Percentiles rank a stretch among this genome's conserved stretches.
These are phyloP conservation scores for Xylariomycetidae sp. DNA, from an alignment of 2,329 filamentous ascomycete species.

Conservation along the genomic window DNA sequence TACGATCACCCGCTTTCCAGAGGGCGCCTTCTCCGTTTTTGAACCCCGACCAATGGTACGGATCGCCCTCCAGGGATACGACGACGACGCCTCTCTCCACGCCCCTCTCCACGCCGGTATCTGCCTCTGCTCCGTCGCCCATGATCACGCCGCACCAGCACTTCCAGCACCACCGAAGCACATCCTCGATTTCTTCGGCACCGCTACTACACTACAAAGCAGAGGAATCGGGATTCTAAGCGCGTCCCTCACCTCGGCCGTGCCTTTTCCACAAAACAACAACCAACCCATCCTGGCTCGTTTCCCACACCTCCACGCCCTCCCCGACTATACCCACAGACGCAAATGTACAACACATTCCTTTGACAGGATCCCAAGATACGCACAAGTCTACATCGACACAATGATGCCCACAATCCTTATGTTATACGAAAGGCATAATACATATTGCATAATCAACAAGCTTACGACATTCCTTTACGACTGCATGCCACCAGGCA, in stretches of 20 bases:
- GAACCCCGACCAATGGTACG: constrained; percentile 36
- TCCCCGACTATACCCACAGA: no score
- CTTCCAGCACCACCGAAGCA: constrained; percentile 31
- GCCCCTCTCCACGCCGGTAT: constrained; percentile 26
- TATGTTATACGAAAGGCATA: constrained; percentile 25
- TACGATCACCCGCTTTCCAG: constrained; percentile 31
- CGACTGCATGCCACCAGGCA: constrained; percentile 31
- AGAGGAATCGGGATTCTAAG: constrained; percentile 27
- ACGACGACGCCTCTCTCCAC: no score
- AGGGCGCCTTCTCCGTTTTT: constrained; percentile 40
- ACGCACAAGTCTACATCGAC: constrained; percentile 28
- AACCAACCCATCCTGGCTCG: no score
- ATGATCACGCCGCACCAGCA: constrained; percentile 28
- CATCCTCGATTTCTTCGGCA: constrained; percentile 28
- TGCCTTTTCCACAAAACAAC: no score
- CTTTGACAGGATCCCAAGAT: constrained; percentile 29
- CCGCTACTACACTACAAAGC: constrained; percentile 27
- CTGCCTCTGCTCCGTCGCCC: constrained; percentile 28
- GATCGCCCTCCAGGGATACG: constrained; percentile 32
- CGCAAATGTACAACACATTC: constrained; percentile 31
- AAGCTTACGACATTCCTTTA: constrained; percentile 33
- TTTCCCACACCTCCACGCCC: no score
- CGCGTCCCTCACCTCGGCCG: neutral
- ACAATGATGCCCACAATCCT: constrained; percentile 30
- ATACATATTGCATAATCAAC: constrained; percentile 26